These are phyloP conservation scores for Penicillium tannophilum DNA, from an alignment of 495 filamentous ascomycete genomes.

Conservation along the genomic window DNA sequence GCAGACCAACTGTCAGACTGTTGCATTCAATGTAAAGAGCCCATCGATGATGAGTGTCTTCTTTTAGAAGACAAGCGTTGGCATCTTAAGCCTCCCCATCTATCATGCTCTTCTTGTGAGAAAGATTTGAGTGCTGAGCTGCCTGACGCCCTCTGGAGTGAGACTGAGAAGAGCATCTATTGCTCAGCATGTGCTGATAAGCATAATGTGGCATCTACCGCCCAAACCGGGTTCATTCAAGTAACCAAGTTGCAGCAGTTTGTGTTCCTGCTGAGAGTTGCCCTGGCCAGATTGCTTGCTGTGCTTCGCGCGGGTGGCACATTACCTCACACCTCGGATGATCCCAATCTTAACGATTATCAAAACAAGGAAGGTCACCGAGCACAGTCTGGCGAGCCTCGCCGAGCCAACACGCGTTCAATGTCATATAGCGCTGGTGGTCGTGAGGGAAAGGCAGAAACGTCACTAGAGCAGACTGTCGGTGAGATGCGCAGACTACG, in stretches of 20 bases:
- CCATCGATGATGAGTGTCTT: slow-evolving; percentile 92
- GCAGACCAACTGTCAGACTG: slow-evolving; percentile 81
- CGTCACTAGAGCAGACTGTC: slow-evolving; percentile 92
- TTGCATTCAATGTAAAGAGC: slow-evolving; percentile 76
- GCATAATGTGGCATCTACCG: slow-evolving; percentile 46
- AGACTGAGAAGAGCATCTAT: slow-evolving; percentile 62
- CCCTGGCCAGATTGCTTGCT: slow-evolving; percentile 84
- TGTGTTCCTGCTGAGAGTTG: slow-evolving; percentile 87
- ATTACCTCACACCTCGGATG: slow-evolving; percentile 73
- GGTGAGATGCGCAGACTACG: slow-evolving; percentile 90
- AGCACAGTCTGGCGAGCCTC: slow-evolving; percentile 41
- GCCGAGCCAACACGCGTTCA: slow-evolving; percentile 69
- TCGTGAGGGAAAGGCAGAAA: slow-evolving; percentile 60
- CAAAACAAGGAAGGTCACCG: slow-evolving; percentile 67
- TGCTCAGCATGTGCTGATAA: slow-evolving; percentile 68
- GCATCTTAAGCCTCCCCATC: slow-evolving; percentile 71
- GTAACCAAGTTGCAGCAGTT: slow-evolving; percentile 90
- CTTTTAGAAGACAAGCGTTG: slow-evolving; percentile 72
- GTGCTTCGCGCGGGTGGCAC: slow-evolving; percentile 82
- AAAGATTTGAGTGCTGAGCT: slow-evolving; percentile 67
- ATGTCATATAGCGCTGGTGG: slow-evolving; percentile 64
- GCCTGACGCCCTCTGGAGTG: slow-evolving; percentile 65
- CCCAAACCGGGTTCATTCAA: slow-evolving; percentile 57
- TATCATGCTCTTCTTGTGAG: slow-evolving; percentile 74
- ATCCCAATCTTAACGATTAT: slow-evolving; percentile 68